phyloP scores from a whole-genome alignment of 148 eudicot genomes.

The Chenopodium formosanum region DNA sequence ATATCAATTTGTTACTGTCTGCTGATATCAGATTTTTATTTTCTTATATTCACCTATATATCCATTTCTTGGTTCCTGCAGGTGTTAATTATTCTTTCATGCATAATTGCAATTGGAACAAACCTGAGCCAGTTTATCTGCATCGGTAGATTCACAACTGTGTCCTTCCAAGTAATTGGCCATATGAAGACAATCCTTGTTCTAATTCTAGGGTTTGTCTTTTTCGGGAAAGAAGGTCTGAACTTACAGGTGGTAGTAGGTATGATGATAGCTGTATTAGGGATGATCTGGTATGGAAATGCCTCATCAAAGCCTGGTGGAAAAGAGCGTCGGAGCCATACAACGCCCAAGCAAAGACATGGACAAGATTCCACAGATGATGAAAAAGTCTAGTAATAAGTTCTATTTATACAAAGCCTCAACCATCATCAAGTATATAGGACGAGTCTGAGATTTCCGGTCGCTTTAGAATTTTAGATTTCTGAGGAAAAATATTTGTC shows the following conservation, averaged over 20 bases:
- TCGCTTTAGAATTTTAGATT: neutral
- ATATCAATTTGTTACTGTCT: neutral
- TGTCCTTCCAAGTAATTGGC: conserved; percentile 82
- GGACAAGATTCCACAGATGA: conserved; percentile 56
- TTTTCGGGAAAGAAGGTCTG: conserved; percentile 82
- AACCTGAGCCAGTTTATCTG: conserved; percentile 94
- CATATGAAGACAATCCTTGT: conserved; percentile 96
- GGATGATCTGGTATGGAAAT: conserved; percentile 86
- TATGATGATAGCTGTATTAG: conserved; percentile 76
- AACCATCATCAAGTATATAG: neutral
- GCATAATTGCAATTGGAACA: conserved; percentile 82
- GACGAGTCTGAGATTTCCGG: neutral
- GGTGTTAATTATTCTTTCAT: conserved; percentile 62
- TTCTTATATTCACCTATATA: neutral
- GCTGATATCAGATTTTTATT: neutral
- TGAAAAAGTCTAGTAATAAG: conserved; percentile 15
- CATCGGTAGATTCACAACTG: conserved; percentile 88
- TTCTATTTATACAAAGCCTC: conserved; percentile 2
- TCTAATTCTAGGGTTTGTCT: conserved; percentile 67
- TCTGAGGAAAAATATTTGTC: neutral
- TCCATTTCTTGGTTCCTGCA: conserved; percentile 29
- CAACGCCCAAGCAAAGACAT: conserved; percentile 46
- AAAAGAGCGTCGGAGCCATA: conserved; percentile 59
- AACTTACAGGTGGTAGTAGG: conserved; percentile 75
- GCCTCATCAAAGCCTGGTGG: conserved; percentile 90